These are phyloP conservation scores for Rhodofomes roseus DNA, from an alignment of 1,284 basidiomycete species.

Conservation along the genomic window DNA sequence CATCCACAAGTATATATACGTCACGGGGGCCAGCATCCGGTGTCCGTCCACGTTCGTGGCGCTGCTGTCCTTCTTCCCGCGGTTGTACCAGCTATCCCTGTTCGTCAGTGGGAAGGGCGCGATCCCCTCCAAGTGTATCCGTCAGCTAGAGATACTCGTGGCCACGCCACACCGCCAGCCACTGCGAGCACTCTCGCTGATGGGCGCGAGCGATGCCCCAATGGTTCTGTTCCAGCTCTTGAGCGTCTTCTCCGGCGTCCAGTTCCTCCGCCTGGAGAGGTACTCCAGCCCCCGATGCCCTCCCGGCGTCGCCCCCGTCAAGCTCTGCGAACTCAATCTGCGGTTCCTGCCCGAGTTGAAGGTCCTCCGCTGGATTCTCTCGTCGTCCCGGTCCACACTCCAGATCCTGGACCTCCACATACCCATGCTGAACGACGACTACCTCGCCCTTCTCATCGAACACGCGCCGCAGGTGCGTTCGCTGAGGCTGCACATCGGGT, in stretches of 20 bases:
- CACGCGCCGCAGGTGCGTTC: not conserved
- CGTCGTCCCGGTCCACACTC: not conserved
- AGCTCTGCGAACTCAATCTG: not conserved
- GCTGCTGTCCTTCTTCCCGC: not conserved
- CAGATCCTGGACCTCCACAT: not conserved
- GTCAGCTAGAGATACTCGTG: not conserved
- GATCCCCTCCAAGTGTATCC: not conserved
- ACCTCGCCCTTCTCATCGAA: not conserved
- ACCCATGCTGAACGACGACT: not conserved
- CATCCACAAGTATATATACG: not conserved
- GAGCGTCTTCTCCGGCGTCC: not conserved
- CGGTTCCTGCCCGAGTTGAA: too few species aligned
- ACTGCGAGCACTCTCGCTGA: not conserved
- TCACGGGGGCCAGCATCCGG: not conserved
- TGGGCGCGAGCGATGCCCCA: not conserved
- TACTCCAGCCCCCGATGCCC: not conserved
- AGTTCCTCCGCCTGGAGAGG: not conserved
- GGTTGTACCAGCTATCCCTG: not conserved
- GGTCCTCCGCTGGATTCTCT: not conserved
- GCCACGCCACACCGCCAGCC: too few species aligned
- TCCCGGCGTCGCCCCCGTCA: not conserved
- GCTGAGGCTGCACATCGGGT: not conserved
- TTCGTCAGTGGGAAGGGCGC: not conserved
- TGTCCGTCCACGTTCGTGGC: not conserved
- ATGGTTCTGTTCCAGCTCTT: not conserved